These are phyloP conservation scores for Suhomyces kunorum DNA, from an alignment of 1,139 yeast genomes.

Conservation along the genomic window DNA sequence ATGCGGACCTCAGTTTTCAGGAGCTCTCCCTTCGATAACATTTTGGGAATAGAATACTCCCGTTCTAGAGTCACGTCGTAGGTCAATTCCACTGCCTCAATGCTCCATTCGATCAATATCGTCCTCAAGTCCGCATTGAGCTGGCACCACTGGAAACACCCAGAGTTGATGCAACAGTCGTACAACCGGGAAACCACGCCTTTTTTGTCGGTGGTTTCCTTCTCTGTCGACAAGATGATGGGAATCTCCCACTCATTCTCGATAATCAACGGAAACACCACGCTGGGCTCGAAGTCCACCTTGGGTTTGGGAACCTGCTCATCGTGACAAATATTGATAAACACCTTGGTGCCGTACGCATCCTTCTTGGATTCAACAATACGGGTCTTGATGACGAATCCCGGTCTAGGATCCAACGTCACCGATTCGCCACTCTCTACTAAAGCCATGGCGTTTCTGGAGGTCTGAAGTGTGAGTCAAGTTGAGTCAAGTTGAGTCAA, in stretches of 20 bases:
- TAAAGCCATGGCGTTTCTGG: slow-evolving; percentile 10
- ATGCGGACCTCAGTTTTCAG: slow-evolving; percentile 36
- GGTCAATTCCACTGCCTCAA: slow-evolving; percentile 65
- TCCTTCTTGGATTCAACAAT: slow-evolving; percentile 38
- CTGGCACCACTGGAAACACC: slow-evolving; percentile 63
- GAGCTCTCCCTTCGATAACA: slow-evolving; percentile 59
- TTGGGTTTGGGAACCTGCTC: slow-evolving; percentile 56
- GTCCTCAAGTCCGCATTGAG: slow-evolving; percentile 50
- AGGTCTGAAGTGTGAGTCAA: not conserved
- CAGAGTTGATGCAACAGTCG: slow-evolving; percentile 72
- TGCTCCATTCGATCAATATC: slow-evolving; percentile 60
- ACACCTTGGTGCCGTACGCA: slow-evolving; percentile 58
- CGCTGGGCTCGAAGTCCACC: slow-evolving; percentile 53
- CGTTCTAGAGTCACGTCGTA: slow-evolving; percentile 42
- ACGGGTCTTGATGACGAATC: slow-evolving; percentile 65
- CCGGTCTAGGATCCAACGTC: slow-evolving; percentile 48
- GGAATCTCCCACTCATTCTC: slow-evolving; percentile 86
- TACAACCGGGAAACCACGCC: slow-evolving; percentile 65
- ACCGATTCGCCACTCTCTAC: slow-evolving; percentile 14
- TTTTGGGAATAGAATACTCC: slow-evolving; percentile 57
- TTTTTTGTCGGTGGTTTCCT: slow-evolving; percentile 64
- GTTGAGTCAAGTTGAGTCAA: not conserved
- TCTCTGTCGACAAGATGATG: slow-evolving; percentile 60
- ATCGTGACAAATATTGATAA: slow-evolving; percentile 74
- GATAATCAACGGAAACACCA: slow-evolving; percentile 65